Evolutionary conservation across 1,139 yeast genomes (phyloP).

Genomic region (Candida neerlandica): DNA sequence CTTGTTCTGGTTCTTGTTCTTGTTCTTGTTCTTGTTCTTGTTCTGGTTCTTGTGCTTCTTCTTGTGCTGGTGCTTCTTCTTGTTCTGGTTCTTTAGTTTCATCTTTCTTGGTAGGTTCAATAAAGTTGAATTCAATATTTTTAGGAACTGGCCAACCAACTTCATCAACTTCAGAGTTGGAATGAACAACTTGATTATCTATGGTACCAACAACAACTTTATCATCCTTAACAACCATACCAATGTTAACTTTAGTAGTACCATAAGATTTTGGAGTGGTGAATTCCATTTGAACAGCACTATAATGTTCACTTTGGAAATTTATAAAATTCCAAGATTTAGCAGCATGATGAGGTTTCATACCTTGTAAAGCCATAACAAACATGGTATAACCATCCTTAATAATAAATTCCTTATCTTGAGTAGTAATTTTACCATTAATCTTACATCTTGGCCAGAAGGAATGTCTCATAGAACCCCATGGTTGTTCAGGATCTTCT

Average conservation of each 20-base stretch:
- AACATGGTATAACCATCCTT: conserved; percentile 70
- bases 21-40: conserved; percentile 18
- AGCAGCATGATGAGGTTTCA: conserved; percentile 99
- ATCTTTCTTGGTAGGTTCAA: conserved; percentile 29
- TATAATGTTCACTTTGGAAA: conserved; percentile 74
- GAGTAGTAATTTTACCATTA: conserved; percentile 57
- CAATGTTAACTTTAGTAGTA: conserved; percentile 76
- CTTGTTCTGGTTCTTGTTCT: background rate
- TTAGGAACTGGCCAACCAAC: conserved; percentile 90
- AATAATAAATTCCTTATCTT: conserved; percentile 29
- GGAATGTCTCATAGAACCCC: conserved; percentile 96
- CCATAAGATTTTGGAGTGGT: conserved; percentile 92
- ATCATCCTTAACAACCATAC: conserved; percentile 67
- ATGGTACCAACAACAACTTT: conserved; percentile 67
- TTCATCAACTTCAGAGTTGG: conserved; percentile 62
- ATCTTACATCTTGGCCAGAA: conserved; percentile 93
- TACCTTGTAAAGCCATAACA: conserved; percentile 98
- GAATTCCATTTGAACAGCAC: conserved; percentile 92
- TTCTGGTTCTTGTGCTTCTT: conserved; percentile 12
- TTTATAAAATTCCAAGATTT: conserved; percentile 93
- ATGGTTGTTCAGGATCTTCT: conserved; percentile 75
- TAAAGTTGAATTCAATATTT: conserved; percentile 59
- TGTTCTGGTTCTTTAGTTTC: conserved; percentile 12
- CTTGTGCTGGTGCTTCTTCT: too few relatives aligned
- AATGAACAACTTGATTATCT: conserved; percentile 66